Evolutionary conservation across 768 basidiomycete species (phyloP).

Genomic region (Leucocoprinus sp.): DNA sequence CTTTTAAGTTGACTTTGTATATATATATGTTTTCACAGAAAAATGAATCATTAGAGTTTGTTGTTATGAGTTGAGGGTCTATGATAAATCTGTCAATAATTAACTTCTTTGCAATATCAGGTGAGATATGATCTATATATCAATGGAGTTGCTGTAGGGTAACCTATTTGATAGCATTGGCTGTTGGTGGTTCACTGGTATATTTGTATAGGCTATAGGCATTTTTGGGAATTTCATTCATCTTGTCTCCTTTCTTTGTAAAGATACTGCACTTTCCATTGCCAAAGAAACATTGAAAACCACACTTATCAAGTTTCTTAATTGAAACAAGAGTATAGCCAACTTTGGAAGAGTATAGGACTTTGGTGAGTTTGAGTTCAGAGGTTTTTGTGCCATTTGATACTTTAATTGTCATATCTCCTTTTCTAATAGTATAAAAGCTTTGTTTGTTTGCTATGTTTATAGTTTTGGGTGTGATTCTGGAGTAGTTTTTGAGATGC

Average conservation of each 20-base stretch:
- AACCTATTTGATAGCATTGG: constrained; percentile 1
- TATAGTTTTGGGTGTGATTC: too few relatives aligned
- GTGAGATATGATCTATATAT: not conserved
- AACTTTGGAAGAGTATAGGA: too few relatives aligned
- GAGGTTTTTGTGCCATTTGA: too few relatives aligned
- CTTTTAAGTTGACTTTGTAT: constrained; percentile 27
- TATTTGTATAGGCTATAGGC: not conserved
- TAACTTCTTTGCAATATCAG: constrained; percentile 12
- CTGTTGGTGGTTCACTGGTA: not conserved
- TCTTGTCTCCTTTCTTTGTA: constrained; percentile 9
- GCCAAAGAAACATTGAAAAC: too few relatives aligned
- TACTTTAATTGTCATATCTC: too few relatives aligned
- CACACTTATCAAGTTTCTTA: too few relatives aligned
- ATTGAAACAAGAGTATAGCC: too few relatives aligned
- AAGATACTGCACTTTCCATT: too few relatives aligned
- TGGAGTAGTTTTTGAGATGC: too few relatives aligned
- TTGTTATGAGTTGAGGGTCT: constrained; percentile 21
- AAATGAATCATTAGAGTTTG: constrained; percentile 14
- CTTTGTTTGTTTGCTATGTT: too few relatives aligned
- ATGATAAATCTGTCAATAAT: constrained; percentile 21
- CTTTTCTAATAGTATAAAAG: too few relatives aligned
- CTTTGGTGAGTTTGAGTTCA: too few relatives aligned
- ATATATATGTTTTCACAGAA: constrained; percentile 1
- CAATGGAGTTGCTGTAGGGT: not conserved
- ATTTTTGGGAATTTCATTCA: constrained; percentile 16